Conservation (phyloP, 2,329 filamentous ascomycete species). For the Phyllosticta capitalensis region DNA sequence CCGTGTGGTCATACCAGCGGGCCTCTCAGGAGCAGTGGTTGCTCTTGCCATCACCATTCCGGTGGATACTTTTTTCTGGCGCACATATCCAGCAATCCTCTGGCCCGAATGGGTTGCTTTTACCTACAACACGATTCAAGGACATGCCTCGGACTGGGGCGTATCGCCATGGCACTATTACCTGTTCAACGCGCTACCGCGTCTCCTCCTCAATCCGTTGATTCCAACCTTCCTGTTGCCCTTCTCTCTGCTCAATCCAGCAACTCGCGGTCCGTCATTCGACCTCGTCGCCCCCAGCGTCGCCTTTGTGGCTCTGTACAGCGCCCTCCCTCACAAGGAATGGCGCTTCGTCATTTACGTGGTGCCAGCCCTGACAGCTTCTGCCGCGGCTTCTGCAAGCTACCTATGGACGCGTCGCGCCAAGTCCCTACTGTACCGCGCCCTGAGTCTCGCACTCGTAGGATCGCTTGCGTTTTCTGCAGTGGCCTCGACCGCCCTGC, state of each 20-base stretch:
- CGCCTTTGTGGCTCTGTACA: slow-evolving; percentile 70
- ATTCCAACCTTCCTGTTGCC: slow-evolving; percentile 45
- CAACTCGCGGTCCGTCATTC: slow-evolving; percentile 34
- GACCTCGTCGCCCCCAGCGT: slow-evolving; percentile 55
- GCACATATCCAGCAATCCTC: slow-evolving; percentile 45
- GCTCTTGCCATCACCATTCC: slow-evolving; percentile 62
- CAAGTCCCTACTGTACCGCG: slow-evolving; percentile 49
- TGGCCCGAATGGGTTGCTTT: slow-evolving; percentile 92
- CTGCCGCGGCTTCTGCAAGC: slow-evolving; percentile 64
- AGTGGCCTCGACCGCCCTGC: slow-evolving; percentile 53
- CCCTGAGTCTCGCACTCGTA: slow-evolving; percentile 47
- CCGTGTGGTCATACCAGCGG: slow-evolving; percentile 50
- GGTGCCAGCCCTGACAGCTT: slow-evolving; percentile 69
- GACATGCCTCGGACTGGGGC: slow-evolving; percentile 80
- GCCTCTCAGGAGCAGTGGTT: slow-evolving; percentile 53
- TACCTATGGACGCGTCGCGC: slow-evolving; percentile 49
- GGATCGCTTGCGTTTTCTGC: slow-evolving; percentile 53
- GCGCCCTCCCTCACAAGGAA: slow-evolving; percentile 88
- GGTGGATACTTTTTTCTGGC: slow-evolving; percentile 92
- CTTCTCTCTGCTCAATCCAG: slow-evolving; percentile 40
- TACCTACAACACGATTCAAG: slow-evolving; percentile 80
- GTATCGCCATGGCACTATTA: slow-evolving; percentile 81
- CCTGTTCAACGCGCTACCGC: slow-evolving; percentile 69
- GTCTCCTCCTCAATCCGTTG: slow-evolving; percentile 73
- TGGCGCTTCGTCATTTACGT: slow-evolving; percentile 89